These are phyloP conservation scores for Vitis hybrid DNA, from an alignment of 177 flowering plant species.

Conservation along the genomic window DNA sequence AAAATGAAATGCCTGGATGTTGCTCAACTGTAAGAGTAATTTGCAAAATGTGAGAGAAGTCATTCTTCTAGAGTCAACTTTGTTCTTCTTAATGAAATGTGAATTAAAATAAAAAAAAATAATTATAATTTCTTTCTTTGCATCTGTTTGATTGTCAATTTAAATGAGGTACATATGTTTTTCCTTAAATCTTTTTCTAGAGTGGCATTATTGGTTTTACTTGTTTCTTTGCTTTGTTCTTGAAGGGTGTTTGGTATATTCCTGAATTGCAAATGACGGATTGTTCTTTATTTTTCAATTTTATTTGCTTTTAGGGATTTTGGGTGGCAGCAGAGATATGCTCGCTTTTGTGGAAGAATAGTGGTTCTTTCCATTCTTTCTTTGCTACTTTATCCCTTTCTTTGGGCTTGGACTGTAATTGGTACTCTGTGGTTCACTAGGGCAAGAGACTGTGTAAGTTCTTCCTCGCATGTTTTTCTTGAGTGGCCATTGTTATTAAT, in stretches of 20 bases:
- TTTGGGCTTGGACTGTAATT: constrained; percentile 94
- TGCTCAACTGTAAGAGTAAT: too few species aligned
- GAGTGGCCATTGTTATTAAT: background rate
- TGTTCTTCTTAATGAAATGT: too few species aligned
- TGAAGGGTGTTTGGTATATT: background rate
- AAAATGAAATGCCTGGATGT: too few species aligned
- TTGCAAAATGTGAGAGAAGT: too few species aligned
- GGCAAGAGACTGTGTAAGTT: constrained; percentile 85
- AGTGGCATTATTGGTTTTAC: background rate
- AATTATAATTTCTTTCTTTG: too few species aligned
- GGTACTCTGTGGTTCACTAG: constrained; percentile 90
- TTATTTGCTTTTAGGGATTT: constrained; percentile 61
- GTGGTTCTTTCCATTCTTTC: constrained; percentile 82
- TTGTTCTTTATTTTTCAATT: background rate
- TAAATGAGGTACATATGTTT: too few species aligned
- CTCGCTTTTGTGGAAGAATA: constrained; percentile 88
- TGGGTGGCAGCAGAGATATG: constrained; percentile 90
- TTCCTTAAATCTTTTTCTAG: too few species aligned
- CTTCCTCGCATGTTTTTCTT: background rate
- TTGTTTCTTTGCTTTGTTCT: background rate
- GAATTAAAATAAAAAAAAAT: too few species aligned
- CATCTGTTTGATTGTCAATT: too few species aligned
- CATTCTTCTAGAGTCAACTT: too few species aligned
- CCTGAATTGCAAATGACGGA: background rate
- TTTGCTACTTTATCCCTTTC: constrained; percentile 85